A percentile compares a stretch with the other conserved stretches of the same genome.
Evolutionary conservation across 805 yeast species (phyloP).

Genomic region (Ogataea trehaloabstinens): DNA sequence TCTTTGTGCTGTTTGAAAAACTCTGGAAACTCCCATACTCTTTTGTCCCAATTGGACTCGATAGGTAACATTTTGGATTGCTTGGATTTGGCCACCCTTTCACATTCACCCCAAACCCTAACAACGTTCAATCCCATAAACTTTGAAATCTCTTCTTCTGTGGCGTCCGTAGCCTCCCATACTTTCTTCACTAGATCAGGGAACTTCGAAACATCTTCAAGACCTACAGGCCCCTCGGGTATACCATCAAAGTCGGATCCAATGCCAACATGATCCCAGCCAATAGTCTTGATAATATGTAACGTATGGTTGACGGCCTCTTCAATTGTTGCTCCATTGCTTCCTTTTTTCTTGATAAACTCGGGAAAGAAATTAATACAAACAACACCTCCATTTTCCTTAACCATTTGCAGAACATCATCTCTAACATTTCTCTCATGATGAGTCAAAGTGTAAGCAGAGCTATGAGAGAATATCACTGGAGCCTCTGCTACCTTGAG

Average conservation of each 20-base stretch:
- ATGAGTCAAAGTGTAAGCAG: conserved; percentile 39
- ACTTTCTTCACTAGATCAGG: conserved; percentile 46
- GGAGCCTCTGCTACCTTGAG: conserved; percentile 42
- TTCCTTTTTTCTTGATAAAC: conserved; percentile 30
- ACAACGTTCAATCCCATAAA: conserved; percentile 45
- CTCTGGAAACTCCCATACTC: conserved; percentile 39
- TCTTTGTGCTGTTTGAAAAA: conserved; percentile 34
- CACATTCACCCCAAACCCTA: conserved; percentile 46
- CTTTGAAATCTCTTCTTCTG: conserved; percentile 41
- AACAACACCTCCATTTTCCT: conserved; percentile 45
- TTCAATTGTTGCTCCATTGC: conserved; percentile 37
- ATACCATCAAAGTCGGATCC: conserved; percentile 58
- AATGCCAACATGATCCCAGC: conserved; percentile 52
- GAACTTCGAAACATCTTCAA: conserved; percentile 55
- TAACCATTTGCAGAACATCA: conserved; percentile 39
- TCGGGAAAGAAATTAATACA: conserved; percentile 45
- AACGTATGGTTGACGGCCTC: conserved; percentile 47
- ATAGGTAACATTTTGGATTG: conserved; percentile 28
- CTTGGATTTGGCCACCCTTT: conserved; percentile 26
- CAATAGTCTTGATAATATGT: conserved; percentile 42
- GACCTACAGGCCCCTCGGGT: conserved; percentile 43
- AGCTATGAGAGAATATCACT: conserved; percentile 49
- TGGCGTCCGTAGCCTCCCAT: conserved; percentile 33
- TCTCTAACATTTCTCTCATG: conserved; percentile 49
- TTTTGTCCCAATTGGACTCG: conserved; percentile 40